Conservation (phyloP, 1,284 basidiomycete genomes). For the Xanthoconium separans region DNA sequence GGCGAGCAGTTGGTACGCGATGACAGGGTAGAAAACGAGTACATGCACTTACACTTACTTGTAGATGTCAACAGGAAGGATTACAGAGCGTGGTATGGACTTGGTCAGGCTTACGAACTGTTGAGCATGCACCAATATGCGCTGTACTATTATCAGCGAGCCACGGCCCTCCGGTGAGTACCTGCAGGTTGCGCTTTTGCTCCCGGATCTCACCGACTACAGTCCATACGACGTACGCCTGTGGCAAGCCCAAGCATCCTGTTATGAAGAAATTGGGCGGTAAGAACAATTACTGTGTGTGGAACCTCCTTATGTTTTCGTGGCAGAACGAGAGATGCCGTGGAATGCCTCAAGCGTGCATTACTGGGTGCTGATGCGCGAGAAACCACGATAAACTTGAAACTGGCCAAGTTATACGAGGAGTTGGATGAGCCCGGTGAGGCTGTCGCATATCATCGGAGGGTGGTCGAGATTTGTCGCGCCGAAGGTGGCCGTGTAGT, state of each 20-base stretch:
- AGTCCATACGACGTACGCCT: slow-evolving; percentile 96
- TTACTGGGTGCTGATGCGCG: slow-evolving; percentile 80
- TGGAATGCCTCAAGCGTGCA: slow-evolving; percentile 87
- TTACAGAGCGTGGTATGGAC: slow-evolving; percentile 97
- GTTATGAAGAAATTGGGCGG: slow-evolving; percentile 90
- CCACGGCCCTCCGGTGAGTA: slow-evolving; percentile 82
- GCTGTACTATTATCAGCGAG: slow-evolving; percentile 95
- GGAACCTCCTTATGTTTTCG: slow-evolving; percentile 5
- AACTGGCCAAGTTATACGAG: slow-evolving; percentile 75
- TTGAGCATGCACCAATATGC: slow-evolving; percentile 97
- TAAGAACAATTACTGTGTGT: slow-evolving; percentile 34
- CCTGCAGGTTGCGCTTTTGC: not conserved
- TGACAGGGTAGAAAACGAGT: not conserved
- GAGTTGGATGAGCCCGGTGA: slow-evolving; percentile 63
- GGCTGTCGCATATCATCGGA: slow-evolving; percentile 69
- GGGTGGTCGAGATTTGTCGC: slow-evolving; percentile 75
- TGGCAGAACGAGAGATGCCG: slow-evolving; percentile 71
- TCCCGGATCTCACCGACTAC: slow-evolving; percentile 10
- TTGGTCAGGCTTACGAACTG: slow-evolving; percentile 97
- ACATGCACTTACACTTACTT: not conserved
- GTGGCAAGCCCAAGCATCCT: slow-evolving; percentile 94
- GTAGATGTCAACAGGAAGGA: slow-evolving; percentile 93
- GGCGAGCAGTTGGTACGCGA: slow-evolving; percentile 85
- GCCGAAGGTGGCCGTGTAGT: slow-evolving; percentile 40
- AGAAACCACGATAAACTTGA: slow-evolving; percentile 75